Conservation (phyloP, 2,329 filamentous ascomycete genomes). For the Trichothecium sympodiale region DNA sequence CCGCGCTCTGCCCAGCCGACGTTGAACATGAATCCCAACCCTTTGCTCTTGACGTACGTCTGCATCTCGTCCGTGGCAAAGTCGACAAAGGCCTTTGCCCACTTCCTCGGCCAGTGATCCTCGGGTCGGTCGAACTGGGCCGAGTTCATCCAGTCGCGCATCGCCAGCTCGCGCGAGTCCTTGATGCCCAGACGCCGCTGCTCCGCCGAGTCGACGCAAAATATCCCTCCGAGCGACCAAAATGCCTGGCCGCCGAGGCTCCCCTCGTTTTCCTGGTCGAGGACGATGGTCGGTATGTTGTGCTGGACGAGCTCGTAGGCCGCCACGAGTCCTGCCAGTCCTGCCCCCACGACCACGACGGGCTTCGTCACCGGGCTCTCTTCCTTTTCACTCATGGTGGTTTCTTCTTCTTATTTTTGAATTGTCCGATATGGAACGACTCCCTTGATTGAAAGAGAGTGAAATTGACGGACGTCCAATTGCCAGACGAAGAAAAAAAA, state of each 20-base stretch:
- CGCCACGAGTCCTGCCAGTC: conserved; percentile 48
- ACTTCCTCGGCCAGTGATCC: conserved; percentile 46
- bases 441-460: no score
- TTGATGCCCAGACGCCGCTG: conserved; percentile 48
- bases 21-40: conserved; percentile 39
- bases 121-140: conserved; percentile 45
- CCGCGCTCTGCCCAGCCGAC: conserved; percentile 54
- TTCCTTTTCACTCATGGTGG: no score
- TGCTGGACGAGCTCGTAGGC: conserved; percentile 43
- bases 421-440: no score
- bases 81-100: conserved; percentile 54
- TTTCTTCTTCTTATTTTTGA: no score
- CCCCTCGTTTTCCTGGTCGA: conserved; percentile 47
- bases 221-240: conserved; percentile 52
- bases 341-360: conserved; percentile 45
- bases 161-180: conserved; percentile 44
- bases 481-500: no score
- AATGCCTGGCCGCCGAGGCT: conserved; percentile 52
- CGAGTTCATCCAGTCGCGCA: conserved; percentile 47
- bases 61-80: conserved; percentile 51
- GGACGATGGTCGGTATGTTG: conserved; percentile 35
- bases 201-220: conserved; percentile 44
- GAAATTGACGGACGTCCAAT: no score
- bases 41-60: conserved; percentile 40
- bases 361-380: no score